phyloP scores from a whole-genome alignment of 345 rosid species.

The Lepidium aucheri region DNA sequence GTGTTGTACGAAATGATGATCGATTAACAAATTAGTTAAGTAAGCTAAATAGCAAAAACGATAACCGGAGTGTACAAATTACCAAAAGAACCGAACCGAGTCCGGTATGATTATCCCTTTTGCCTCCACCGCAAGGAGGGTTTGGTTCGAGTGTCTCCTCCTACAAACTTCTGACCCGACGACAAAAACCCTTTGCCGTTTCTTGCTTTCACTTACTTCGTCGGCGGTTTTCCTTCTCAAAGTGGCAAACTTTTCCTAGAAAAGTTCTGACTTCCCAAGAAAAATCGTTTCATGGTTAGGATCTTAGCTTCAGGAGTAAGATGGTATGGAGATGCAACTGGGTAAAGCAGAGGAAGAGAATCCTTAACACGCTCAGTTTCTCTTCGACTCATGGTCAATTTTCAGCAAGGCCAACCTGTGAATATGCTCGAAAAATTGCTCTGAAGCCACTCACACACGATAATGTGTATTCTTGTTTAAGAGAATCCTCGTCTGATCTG shows the following conservation, averaged over 20 bases:
- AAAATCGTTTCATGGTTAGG: slow-evolving; percentile 16
- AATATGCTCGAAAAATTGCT: not conserved
- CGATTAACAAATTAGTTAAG: not conserved
- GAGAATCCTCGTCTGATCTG: slow-evolving; percentile 50
- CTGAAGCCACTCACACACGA: slow-evolving; percentile 33
- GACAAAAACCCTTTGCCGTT: slow-evolving; percentile 12
- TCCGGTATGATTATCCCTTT: not conserved
- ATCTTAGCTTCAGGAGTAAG: slow-evolving; percentile 1
- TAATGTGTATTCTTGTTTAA: slow-evolving; percentile 34
- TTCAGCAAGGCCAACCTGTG: slow-evolving; percentile 3
- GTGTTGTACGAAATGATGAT: not conserved
- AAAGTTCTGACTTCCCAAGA: not conserved
- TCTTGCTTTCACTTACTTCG: not conserved
- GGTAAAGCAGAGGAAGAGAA: slow-evolving; percentile 21
- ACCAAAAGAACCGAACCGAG: slow-evolving; percentile 1
- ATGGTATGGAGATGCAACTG: slow-evolving; percentile 41
- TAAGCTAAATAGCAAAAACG: not conserved
- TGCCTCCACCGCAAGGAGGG: slow-evolving; percentile 15
- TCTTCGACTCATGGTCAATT: slow-evolving; percentile 10
- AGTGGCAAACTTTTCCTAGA: not conserved
- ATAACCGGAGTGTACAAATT: slow-evolving; percentile 7
- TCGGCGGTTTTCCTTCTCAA: not conserved
- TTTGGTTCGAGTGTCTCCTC: not conserved
- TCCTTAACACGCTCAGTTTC: slow-evolving; percentile 18
- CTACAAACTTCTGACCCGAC: not conserved